These are phyloP conservation scores for Lachnellula occidentalis DNA, from an alignment of 2,329 filamentous ascomycete species.

Conservation along the genomic window DNA sequence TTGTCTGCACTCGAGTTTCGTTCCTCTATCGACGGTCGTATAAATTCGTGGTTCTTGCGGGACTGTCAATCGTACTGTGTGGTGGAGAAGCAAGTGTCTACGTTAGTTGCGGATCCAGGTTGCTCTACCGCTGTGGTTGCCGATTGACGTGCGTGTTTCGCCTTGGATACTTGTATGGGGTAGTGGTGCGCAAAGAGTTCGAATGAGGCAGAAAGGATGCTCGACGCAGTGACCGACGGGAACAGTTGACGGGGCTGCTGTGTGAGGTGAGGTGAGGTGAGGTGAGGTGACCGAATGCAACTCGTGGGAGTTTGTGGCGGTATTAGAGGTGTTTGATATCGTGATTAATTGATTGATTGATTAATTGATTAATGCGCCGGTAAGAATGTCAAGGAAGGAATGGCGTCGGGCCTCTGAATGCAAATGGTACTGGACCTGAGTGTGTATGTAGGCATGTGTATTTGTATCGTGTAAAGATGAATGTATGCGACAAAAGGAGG, in stretches of 20 bases:
- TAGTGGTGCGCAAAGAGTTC: no score
- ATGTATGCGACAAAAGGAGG: no score
- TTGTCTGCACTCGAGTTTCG: background rate
- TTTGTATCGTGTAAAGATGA: no score
- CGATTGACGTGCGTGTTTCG: background rate
- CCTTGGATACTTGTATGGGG: no score
- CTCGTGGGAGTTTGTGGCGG: no score
- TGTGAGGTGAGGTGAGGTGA: background rate
- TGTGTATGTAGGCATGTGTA: no score
- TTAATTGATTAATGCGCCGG: background rate
- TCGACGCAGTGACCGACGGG: no score
- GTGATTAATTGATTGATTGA: background rate
- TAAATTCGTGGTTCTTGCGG: background rate
- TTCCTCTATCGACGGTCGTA: constrained; percentile 1
- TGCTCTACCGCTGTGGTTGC: constrained; percentile 13
- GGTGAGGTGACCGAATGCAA: no score
- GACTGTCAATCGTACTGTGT: background rate
- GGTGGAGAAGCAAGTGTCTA: constrained; percentile 1
- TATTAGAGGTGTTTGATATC: background rate
- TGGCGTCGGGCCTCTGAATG: background rate
- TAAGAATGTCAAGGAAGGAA: background rate
- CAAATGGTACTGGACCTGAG: no score
- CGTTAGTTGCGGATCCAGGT: constrained; percentile 3
- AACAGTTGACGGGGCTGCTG: background rate
- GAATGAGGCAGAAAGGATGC: no score